A percentile compares a stretch with the other conserved stretches of the same genome.
phyloP scores from a whole-genome alignment of 257 asterid genomes.

The Rauvolfia tetraphylla region DNA sequence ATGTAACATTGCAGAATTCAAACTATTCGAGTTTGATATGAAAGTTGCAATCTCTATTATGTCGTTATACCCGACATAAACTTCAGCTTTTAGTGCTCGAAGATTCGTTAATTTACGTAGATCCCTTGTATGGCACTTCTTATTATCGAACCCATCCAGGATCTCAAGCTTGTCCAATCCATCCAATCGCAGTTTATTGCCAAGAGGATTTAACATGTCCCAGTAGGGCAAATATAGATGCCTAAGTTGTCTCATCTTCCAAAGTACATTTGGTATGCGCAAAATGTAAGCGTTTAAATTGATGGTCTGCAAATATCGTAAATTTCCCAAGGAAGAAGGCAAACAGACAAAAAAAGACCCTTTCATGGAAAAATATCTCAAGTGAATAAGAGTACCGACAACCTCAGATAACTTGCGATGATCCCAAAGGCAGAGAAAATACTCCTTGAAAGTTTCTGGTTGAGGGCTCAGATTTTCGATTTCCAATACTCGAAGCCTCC shows the following conservation, averaged over 20 bases:
- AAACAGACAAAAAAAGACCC: conserved; percentile 31
- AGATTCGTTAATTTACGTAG: conserved; percentile 13
- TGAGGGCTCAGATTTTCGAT: background rate
- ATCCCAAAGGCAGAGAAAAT: background rate
- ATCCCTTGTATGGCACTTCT: background rate
- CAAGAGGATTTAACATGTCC: too few relatives aligned
- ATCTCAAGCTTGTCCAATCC: conserved; percentile 20
- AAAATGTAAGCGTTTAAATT: background rate
- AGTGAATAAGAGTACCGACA: conserved; percentile 38
- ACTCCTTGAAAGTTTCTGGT: fast-evolving
- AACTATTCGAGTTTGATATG: background rate
- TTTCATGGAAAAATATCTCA: conserved; percentile 49
- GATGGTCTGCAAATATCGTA: conserved; percentile 9
- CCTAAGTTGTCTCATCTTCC: conserved; percentile 6
- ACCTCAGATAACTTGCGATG: conserved; percentile 15
- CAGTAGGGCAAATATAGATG: background rate
- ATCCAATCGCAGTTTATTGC: conserved; percentile 3
- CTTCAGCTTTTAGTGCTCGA: background rate
- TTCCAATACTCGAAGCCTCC: background rate
- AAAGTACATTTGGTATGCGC: background rate
- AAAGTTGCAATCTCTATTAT: background rate
- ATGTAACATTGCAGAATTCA: too few relatives aligned
- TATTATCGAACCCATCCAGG: background rate
- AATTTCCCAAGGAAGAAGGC: conserved; percentile 32
- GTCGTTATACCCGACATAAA: background rate